These are phyloP conservation scores for Nakataea oryzae DNA, from an alignment of 2,329 filamentous ascomycete genomes.

Conservation along the genomic window DNA sequence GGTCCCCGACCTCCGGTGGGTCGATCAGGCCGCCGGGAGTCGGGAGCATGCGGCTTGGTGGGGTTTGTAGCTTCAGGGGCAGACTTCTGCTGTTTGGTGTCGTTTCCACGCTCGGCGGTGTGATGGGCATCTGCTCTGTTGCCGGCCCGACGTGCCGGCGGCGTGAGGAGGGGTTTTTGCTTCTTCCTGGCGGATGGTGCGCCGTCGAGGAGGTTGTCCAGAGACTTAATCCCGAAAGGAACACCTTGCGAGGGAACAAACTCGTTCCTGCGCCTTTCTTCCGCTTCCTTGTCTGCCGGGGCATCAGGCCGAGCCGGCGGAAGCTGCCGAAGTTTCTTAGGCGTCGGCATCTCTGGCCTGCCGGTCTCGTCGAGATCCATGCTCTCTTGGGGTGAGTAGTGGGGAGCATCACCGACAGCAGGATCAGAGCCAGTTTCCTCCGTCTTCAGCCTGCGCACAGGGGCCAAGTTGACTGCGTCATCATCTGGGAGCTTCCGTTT, in stretches of 20 bases:
- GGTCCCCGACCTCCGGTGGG: slow-evolving; percentile 13
- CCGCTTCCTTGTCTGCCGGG: not conserved
- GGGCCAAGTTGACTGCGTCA: slow-evolving; percentile 7
- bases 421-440: slow-evolving; percentile 25
- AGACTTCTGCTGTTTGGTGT: not conserved
- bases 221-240: not conserved
- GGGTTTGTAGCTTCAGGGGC: not conserved
- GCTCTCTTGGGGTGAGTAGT: slow-evolving; percentile 39
- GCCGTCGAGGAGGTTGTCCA: slow-evolving; percentile 1
- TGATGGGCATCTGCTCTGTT: not conserved
- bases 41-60: not conserved
- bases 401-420: slow-evolving; percentile 13
- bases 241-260: not conserved
- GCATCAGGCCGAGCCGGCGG: not conserved
- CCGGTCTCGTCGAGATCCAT: slow-evolving; percentile 43
- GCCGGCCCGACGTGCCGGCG: too few species aligned
- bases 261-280: not conserved
- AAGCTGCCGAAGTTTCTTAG: slow-evolving; percentile 21
- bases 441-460: slow-evolving; percentile 26
- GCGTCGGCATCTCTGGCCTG: slow-evolving; percentile 30
- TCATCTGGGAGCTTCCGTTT: slow-evolving; percentile 31
- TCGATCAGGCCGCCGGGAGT: not conserved
- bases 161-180: not conserved
- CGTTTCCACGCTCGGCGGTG: not conserved
- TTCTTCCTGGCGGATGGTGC: not conserved